These are phyloP conservation scores for Pseudogymnoascus pannorum DNA, from an alignment of 2,329 filamentous ascomycete genomes.

Conservation along the genomic window DNA sequence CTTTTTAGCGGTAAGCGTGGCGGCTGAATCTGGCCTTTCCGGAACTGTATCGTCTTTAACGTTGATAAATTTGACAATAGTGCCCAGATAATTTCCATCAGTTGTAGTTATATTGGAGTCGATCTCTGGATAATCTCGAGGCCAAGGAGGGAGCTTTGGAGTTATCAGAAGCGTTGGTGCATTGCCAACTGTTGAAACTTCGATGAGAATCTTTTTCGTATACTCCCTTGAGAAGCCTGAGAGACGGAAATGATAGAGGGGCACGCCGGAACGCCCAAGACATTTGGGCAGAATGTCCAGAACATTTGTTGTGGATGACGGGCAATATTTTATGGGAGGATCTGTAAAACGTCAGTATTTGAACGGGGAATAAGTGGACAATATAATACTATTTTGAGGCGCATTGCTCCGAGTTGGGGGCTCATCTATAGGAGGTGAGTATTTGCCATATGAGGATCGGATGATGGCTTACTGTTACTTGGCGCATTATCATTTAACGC, in stretches of 20 bases:
- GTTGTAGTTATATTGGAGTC: background rate
- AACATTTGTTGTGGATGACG: background rate
- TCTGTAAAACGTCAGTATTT: background rate
- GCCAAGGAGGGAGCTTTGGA: background rate
- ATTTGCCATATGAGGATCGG: background rate
- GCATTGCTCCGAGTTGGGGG: background rate
- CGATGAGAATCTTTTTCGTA: background rate
- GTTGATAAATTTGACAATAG: background rate
- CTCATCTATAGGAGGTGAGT: background rate
- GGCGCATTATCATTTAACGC: background rate
- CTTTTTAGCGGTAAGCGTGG: background rate
- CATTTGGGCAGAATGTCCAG: background rate
- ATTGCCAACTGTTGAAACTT: background rate
- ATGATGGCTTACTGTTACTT: background rate
- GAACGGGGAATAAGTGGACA: background rate
- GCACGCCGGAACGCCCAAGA: background rate
- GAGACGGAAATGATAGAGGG: background rate
- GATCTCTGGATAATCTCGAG: background rate
- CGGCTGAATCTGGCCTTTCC: background rate
- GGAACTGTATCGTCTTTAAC: background rate
- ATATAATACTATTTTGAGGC: background rate
- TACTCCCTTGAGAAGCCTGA: background rate
- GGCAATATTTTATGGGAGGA: background rate
- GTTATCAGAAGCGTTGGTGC: background rate
- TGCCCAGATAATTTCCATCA: background rate